A percentile compares a stretch with the other conserved stretches of the same genome.
These are phyloP conservation scores for Blastobotrys illinoisensis DNA, from an alignment of 1,139 yeast genomes.

Conservation along the genomic window DNA sequence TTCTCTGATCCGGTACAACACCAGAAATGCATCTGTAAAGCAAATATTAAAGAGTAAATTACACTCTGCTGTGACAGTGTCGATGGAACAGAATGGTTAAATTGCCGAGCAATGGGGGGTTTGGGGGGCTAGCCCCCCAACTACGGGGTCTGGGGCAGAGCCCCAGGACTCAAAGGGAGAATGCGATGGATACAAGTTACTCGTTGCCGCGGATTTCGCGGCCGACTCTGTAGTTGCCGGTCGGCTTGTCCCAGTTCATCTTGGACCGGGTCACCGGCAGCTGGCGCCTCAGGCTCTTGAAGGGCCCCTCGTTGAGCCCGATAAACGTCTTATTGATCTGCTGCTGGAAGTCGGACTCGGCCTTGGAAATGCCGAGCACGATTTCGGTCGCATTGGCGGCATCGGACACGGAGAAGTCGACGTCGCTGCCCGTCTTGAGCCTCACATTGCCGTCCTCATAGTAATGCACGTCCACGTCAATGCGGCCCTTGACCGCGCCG, in stretches of 20 bases:
- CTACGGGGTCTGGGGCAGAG: too few relatives aligned
- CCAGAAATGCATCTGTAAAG: too few relatives aligned
- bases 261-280: slow-evolving; percentile 88
- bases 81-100: too few relatives aligned
- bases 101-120: too few relatives aligned
- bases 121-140: too few relatives aligned
- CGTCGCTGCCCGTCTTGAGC: slow-evolving; percentile 50
- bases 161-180: too few relatives aligned
- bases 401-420: slow-evolving; percentile 20
- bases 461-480: slow-evolving; percentile 76
- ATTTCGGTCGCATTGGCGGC: slow-evolving; percentile 29
- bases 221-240: slow-evolving; percentile 25
- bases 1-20: too few relatives aligned
- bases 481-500: slow-evolving; percentile 44
- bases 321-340: slow-evolving; percentile 59
- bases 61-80: too few relatives aligned
- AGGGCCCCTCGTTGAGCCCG: slow-evolving; percentile 69
- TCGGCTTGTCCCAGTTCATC: slow-evolving; percentile 92
- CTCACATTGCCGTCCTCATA: slow-evolving; percentile 95
- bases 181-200: neutral
- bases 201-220: neutral
- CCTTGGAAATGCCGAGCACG: slow-evolving; percentile 46
- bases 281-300: slow-evolving; percentile 82
- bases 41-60: too few relatives aligned
- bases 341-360: slow-evolving; percentile 61